Percentiles rank a stretch among this genome's conserved stretches.
Conservation (phyloP, 495 filamentous ascomycete genomes). For the Pseudomonodictys pantanalensis region DNA sequence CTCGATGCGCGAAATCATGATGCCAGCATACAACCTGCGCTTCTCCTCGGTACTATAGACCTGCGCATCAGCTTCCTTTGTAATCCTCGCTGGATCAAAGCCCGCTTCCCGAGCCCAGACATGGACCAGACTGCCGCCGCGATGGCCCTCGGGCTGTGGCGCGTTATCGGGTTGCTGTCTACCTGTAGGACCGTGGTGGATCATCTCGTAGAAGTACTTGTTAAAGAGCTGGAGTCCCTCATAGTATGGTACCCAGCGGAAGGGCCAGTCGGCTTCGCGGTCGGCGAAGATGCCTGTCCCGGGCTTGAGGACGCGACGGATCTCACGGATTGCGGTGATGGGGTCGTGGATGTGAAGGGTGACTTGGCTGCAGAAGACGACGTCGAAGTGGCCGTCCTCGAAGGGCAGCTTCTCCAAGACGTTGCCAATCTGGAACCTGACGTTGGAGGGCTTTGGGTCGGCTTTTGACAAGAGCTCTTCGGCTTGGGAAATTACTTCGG, state of each 20-base stretch:
- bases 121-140: slow-evolving; percentile 45
- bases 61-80: slow-evolving; percentile 43
- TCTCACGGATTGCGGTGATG: slow-evolving; percentile 46
- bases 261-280: slow-evolving; percentile 33
- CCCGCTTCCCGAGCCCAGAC: slow-evolving; percentile 53
- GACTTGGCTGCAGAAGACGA: slow-evolving; percentile 56
- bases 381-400: slow-evolving; percentile 53
- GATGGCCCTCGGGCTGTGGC: background rate
- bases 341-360: slow-evolving; percentile 52
- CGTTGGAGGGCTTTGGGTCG: slow-evolving; percentile 34
- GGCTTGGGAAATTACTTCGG: slow-evolving; percentile 42
- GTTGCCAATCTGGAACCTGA: slow-evolving; percentile 43
- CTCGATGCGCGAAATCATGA: slow-evolving; percentile 35
- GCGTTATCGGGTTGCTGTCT: background rate
- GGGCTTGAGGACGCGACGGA: slow-evolving; percentile 49
- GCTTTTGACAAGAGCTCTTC: slow-evolving; percentile 21
- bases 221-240: slow-evolving; percentile 9
- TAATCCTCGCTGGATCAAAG: slow-evolving; percentile 39
- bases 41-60: slow-evolving; percentile 47
- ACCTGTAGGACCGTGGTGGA: background rate
- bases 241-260: slow-evolving; percentile 45
- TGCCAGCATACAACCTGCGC: slow-evolving; percentile 41
- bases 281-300: slow-evolving; percentile 57
- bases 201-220: slow-evolving; percentile 40
- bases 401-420: slow-evolving; percentile 49